phyloP scores from a whole-genome alignment of 2,329 filamentous ascomycete species.

The Gremmenia infestans region DNA sequence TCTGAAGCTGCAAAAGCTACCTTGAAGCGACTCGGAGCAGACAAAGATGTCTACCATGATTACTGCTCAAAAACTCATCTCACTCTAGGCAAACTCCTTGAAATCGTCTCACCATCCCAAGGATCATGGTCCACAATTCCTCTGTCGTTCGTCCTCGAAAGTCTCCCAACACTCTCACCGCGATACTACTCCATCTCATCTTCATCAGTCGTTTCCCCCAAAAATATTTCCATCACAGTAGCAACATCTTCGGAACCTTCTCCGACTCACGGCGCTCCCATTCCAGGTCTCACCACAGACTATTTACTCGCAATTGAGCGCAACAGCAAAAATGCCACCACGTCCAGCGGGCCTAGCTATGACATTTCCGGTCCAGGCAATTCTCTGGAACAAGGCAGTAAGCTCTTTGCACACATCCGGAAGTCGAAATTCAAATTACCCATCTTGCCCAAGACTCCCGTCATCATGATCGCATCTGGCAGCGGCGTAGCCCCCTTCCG shows the following conservation, averaged over 20 bases:
- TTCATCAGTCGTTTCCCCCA: conserved; percentile 41
- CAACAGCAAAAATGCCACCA: background rate
- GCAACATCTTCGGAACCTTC: conserved; percentile 32
- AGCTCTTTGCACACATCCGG: conserved; percentile 36
- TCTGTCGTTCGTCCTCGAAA: conserved; percentile 49
- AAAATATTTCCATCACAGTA: conserved; percentile 38
- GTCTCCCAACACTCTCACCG: conserved; percentile 51
- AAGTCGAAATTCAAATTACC: conserved; percentile 44
- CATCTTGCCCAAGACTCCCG: conserved; percentile 36
- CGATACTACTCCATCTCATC: conserved; percentile 60
- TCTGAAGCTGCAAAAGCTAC: conserved; percentile 21
- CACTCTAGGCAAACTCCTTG: conserved; percentile 15
- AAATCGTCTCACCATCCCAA: background rate
- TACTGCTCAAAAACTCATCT: conserved; percentile 8
- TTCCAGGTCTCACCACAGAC: conserved; percentile 36
- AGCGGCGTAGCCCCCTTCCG: conserved; percentile 44
- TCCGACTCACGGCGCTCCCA: conserved; percentile 12
- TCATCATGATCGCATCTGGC: conserved; percentile 49
- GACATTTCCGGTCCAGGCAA: conserved; percentile 15
- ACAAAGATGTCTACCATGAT: conserved; percentile 10
- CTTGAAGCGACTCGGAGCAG: conserved; percentile 3
- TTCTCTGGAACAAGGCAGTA: conserved; percentile 17
- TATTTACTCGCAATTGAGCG: conserved; percentile 32
- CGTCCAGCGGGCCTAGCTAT: conserved; percentile 6
- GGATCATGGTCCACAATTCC: conserved; percentile 38